These are phyloP conservation scores for Yamadazyma triangularis DNA, from an alignment of 1,139 yeast genomes.

Conservation along the genomic window DNA sequence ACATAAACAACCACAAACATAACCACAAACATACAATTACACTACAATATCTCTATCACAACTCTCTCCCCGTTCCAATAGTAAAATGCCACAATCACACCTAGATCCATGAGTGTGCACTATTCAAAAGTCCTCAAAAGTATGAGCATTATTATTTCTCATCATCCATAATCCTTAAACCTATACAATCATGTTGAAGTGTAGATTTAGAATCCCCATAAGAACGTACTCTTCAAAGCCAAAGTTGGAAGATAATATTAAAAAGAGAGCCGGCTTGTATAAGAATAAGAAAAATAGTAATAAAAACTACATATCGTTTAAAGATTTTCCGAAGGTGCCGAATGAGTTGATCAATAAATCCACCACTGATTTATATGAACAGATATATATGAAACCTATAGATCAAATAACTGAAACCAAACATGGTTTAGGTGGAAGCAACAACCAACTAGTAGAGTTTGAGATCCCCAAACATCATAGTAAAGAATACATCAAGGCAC, in stretches of 20 bases:
- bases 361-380: constrained; percentile 16
- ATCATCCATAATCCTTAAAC: no score
- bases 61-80: no score
- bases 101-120: no score
- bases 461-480: constrained; percentile 28
- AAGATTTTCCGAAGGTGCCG: constrained; percentile 30
- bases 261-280: background rate
- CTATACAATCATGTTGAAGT: constrained; percentile 1
- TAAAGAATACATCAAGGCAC: constrained; percentile 18
- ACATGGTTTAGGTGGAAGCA: background rate
- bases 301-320: constrained; percentile 19
- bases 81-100: no score
- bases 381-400: constrained; percentile 12
- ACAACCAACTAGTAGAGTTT: constrained; percentile 20
- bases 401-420: constrained; percentile 3
- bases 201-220: constrained; percentile 1
- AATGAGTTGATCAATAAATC: constrained; percentile 14
- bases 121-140: no score
- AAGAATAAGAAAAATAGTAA: constrained; percentile 1
- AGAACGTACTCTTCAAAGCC: constrained; percentile 1
- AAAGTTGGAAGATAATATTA: background rate
- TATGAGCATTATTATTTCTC: no score
- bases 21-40: no score
- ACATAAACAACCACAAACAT: no score
- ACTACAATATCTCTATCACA: no score